Conservation (phyloP, 352 stramenopile genomes). For the Globisporangium paddicum region DNA sequence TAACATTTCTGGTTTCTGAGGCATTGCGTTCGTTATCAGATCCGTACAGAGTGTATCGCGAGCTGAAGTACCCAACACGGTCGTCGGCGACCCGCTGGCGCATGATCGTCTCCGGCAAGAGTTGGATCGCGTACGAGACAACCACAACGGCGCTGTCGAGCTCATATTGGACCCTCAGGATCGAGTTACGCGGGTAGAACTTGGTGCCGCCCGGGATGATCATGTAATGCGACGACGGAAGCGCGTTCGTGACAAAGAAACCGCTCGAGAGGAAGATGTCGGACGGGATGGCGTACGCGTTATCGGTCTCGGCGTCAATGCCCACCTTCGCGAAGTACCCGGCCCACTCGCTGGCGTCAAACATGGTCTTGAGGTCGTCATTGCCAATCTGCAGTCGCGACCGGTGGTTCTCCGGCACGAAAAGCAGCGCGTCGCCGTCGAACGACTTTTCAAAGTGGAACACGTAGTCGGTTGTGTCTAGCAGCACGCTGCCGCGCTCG, state of each 20-base stretch:
- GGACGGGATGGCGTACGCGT: constrained; percentile 40
- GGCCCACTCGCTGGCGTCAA: constrained; percentile 64
- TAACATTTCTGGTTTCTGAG: neutral
- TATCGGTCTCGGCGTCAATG: constrained; percentile 61
- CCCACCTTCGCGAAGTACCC: constrained; percentile 45
- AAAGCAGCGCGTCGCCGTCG: constrained; percentile 29
- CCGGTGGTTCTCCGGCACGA: constrained; percentile 60
- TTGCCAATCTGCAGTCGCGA: constrained; percentile 25
- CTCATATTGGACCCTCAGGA: constrained; percentile 76
- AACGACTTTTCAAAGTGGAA: constrained; percentile 64
- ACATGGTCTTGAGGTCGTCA: constrained; percentile 47
- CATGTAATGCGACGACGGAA: constrained; percentile 36
- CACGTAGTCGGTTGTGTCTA: constrained; percentile 54
- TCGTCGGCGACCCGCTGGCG: constrained; percentile 57
- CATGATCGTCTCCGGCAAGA: constrained; percentile 62
- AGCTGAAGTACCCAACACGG: constrained; percentile 77
- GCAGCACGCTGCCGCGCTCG: constrained; percentile 48
- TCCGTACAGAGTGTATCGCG: constrained; percentile 54
- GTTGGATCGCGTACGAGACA: constrained; percentile 67
- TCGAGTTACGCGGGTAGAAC: constrained; percentile 63
- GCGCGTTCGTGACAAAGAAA: constrained; percentile 64
- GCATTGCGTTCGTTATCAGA: constrained; percentile 24
- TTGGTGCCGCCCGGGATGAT: constrained; percentile 17
- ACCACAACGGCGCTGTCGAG: constrained; percentile 41
- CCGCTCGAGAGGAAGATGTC: constrained; percentile 59